These are phyloP conservation scores for Candida labiduridarum DNA, from an alignment of 1,139 yeast species.

Conservation along the genomic window DNA sequence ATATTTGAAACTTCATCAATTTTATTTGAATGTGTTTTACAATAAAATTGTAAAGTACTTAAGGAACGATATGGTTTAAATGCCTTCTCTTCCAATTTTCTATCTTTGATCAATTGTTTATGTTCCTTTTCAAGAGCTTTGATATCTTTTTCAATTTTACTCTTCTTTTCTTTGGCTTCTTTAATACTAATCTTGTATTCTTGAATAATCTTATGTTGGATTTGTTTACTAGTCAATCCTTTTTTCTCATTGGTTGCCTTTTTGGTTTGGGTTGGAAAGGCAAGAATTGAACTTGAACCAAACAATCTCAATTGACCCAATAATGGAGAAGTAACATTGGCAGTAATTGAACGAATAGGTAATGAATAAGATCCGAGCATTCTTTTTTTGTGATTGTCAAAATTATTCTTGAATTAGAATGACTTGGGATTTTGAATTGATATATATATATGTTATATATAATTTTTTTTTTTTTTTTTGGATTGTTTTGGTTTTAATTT, in stretches of 20 bases:
- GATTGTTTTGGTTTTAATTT: no score
- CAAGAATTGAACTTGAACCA: background rate
- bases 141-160: constrained; percentile 1
- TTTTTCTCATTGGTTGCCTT: background rate
- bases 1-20: constrained; percentile 9
- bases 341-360: background rate
- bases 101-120: constrained; percentile 23
- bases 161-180: background rate
- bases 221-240: no score
- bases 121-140: constrained; percentile 9
- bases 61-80: constrained; percentile 7
- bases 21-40: background rate
- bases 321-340: background rate
- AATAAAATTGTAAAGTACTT: background rate
- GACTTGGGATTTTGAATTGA: no score
- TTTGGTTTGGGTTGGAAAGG: background rate
- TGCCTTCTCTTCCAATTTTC: constrained; percentile 11
- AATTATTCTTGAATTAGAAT: background rate
- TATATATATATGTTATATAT: no score
- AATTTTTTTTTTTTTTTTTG: background rate
- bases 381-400: background rate
- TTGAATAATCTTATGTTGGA: no score
- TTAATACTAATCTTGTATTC: background rate
- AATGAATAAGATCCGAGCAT: constrained; percentile 1
- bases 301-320: constrained; percentile 1